Conservation (phyloP, 2,329 filamentous ascomycete species). For the Basipetospora chlamydospora region DNA sequence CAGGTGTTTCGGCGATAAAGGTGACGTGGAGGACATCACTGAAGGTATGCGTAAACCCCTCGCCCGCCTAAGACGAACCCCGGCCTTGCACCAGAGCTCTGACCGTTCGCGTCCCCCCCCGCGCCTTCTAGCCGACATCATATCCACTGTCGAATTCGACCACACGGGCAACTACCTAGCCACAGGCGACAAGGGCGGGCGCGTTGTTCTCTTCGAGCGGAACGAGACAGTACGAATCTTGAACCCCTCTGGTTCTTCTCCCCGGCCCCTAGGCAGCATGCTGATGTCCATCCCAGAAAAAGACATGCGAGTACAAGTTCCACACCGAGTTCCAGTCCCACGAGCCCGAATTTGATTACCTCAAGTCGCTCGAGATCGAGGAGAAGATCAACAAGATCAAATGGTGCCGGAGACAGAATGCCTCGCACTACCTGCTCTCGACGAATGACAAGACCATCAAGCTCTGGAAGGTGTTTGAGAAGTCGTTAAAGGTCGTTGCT, state of each 20-base stretch:
- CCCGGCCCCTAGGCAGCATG: neutral
- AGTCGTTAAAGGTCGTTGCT: slow-evolving; percentile 95
- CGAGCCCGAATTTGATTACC: slow-evolving; percentile 97
- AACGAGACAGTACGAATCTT: slow-evolving; percentile 71
- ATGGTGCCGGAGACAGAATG: slow-evolving; percentile 96
- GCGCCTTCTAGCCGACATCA: slow-evolving; percentile 67
- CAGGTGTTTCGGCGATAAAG: slow-evolving; percentile 99
- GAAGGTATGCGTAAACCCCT: too few relatives aligned
- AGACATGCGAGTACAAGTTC: slow-evolving; percentile 99
- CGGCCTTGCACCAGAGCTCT: too few relatives aligned
- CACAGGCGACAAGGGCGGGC: slow-evolving; percentile 78
- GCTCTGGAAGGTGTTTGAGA: slow-evolving; percentile 99
- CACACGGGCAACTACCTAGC: slow-evolving; percentile 82
- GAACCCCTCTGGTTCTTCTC: neutral
- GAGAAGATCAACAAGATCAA: slow-evolving; percentile 99
- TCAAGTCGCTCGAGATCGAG: slow-evolving; percentile 98
- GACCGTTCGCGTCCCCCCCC: too few relatives aligned
- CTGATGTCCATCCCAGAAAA: slow-evolving; percentile 56
- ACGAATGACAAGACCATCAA: slow-evolving; percentile 99
- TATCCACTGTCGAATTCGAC: slow-evolving; percentile 82
- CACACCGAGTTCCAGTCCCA: slow-evolving; percentile 99
- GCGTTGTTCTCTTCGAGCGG: slow-evolving; percentile 75
- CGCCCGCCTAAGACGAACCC: too few relatives aligned
- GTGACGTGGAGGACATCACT: slow-evolving; percentile 97
- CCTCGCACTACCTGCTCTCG: slow-evolving; percentile 92